phyloP scores from a whole-genome alignment of 2,329 filamentous ascomycete species.

The Nemania abortiva region DNA sequence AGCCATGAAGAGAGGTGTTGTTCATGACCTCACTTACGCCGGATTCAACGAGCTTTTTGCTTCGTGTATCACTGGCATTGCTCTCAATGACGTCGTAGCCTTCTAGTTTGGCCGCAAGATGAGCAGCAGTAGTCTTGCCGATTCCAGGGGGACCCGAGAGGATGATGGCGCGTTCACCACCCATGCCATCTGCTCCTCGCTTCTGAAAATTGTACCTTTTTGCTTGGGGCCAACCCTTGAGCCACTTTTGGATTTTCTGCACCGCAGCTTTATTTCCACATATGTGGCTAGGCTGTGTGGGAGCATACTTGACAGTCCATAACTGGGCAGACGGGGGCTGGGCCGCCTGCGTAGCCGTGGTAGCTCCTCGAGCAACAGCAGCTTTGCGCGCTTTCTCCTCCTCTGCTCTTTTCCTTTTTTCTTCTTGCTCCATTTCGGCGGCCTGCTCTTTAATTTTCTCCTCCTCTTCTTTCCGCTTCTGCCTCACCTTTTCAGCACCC shows the following conservation, averaged over 20 bases:
- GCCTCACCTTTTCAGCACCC: constrained; percentile 84
- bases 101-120: constrained; percentile 91
- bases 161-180: constrained; percentile 88
- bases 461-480: constrained; percentile 87
- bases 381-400: constrained; percentile 67
- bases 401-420: constrained; percentile 69
- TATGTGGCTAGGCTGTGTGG: constrained; percentile 84
- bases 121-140: constrained; percentile 96
- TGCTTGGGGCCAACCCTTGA: constrained; percentile 82
- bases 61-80: constrained; percentile 94
- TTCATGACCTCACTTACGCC: constrained; percentile 91
- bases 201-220: constrained; percentile 85
- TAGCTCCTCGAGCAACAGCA: constrained; percentile 58
- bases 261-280: constrained; percentile 94
- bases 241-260: constrained; percentile 89
- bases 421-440: constrained; percentile 86
- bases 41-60: constrained; percentile 93
- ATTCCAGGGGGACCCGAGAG: constrained; percentile 96
- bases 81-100: constrained; percentile 94
- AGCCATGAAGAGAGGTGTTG: constrained; percentile 92
- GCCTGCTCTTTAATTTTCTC: constrained; percentile 84
- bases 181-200: constrained; percentile 85
- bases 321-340: constrained; percentile 70
- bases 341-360: constrained; percentile 55
- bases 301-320: constrained; percentile 96